These are phyloP conservation scores for Nematocida homosporus DNA, from an alignment of 371 early-diverging fungal genomes.

Conservation along the genomic window DNA sequence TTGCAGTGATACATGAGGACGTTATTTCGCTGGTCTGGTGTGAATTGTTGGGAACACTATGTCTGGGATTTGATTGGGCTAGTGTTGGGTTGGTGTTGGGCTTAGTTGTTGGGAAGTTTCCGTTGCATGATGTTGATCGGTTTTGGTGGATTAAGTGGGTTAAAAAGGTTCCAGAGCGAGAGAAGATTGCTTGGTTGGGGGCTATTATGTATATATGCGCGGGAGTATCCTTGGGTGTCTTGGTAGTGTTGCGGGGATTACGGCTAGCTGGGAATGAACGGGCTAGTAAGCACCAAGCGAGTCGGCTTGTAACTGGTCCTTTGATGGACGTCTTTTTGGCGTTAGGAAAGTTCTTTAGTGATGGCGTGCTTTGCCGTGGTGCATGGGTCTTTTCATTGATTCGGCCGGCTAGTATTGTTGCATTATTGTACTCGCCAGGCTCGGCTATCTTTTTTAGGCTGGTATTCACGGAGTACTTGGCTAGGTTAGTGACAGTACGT, in stretches of 20 bases:
- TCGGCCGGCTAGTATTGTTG: background rate
- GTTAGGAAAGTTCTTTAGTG: slow-evolving; percentile 12
- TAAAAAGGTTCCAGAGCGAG: slow-evolving; percentile 12
- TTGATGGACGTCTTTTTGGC: background rate
- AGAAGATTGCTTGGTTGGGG: background rate
- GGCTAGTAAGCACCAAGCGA: background rate
- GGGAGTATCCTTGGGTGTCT: background rate
- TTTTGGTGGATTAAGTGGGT: slow-evolving; percentile 16
- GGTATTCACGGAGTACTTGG: slow-evolving; percentile 9
- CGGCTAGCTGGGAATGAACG: background rate
- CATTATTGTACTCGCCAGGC: slow-evolving; percentile 20
- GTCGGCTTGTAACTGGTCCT: background rate
- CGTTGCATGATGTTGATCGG: slow-evolving; percentile 31
- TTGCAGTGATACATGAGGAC: slow-evolving; percentile 46
- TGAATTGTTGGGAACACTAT: background rate
- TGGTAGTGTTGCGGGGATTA: background rate
- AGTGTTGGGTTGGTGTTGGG: background rate
- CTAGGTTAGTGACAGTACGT: no score
- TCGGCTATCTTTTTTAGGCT: slow-evolving; percentile 4
- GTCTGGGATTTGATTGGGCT: background rate
- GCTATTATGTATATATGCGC: background rate
- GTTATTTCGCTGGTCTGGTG: slow-evolving; percentile 32
- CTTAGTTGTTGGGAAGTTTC: slow-evolving; percentile 22
- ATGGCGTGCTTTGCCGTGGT: background rate
- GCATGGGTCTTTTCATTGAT: slow-evolving; percentile 2